Evolutionary conservation across 1,284 basidiomycete genomes (phyloP), one percentile per base, ranked within the genome.

Genomic region (Boletus mariae): DNA sequence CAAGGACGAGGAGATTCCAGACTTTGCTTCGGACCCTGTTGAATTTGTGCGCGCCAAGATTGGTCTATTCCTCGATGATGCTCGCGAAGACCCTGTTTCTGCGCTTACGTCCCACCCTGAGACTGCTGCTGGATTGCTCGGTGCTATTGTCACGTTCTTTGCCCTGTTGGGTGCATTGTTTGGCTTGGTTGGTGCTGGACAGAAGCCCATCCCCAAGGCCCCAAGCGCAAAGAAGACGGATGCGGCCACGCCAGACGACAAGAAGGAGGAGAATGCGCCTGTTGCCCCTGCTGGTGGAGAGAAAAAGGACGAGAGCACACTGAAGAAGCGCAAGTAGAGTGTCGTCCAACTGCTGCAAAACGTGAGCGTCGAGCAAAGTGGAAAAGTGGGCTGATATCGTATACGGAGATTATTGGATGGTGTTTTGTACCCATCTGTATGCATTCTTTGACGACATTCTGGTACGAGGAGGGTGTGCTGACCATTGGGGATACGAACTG

Each of bases 21-120:
- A 80, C 54, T 87, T 88, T 73, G 78, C 84, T 72, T 78, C 82
- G 44, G 84, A 91, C 63, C 92, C 91, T 31, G 74, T 87, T 62
- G 82, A 76, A 55, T 95, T 89, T 75, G 78, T 92, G 68, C 90
- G 92, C 70, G 75, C 77, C 62, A 87, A 90, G 75, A 78, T 85
- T 51, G 75, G 85, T 61, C 73, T 74, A 40, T 94, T 94, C 78
- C 67, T 93, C 56, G 87, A 90, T 47, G 74, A 81, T 52, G 87
- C 83, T 57, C 84, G 83, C 66, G 70, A 79, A 47, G 85, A 94
- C 69, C 92, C 90, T 35, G 62, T 92, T 50, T 68, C 68, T 28
- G 91, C 92, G 13, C 80, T 93, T 78, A 88, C 87, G 77, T 76
- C 84, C 31, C 82, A 90, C 61, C 94, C 94, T 51, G 87, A 93